Evolutionary conservation across 2,329 filamentous ascomycete genomes (phyloP), one percentile per base, ranked within the genome.

Genomic region (Fusarium ramigenum): DNA sequence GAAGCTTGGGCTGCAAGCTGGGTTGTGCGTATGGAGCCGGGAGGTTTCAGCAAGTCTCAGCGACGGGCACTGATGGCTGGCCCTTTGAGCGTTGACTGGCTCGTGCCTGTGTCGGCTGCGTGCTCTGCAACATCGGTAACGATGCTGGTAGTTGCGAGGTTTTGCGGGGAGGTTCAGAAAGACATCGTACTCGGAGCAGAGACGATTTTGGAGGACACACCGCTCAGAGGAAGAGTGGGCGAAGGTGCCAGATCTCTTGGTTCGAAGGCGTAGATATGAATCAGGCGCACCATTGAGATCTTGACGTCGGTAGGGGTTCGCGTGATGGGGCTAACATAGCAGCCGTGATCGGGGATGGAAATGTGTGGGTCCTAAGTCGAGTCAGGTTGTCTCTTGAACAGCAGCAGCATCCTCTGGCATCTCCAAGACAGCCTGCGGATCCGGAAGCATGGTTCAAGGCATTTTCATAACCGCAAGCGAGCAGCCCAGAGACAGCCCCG

Each of bases 361-460:
- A 12, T 9, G 16, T 44, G 18, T 9, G 5, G 5, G 18, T 9
- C 43, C 23, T 0, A 7, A 8, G 43, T 2, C 18, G 11, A 7
- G 23, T 25, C 18, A 11, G 8, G 11, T 46, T 9, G 23, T 5
- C 19, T 46, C 43, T 2, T 0, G 18, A 19, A 46, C 7, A 7
- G 23, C 18, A 44, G 43, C 18, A 46, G 1, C 4, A 25, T 19
- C 23, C 23, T 46, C 43, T 25, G 5, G 43, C 1, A 46, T 19
- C 18, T 46, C 18, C 23, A 2, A 46, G 0, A 19, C 0, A 0
- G 8, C 5, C 18, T 19, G 18, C 0, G 4, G 5, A 9, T 25
- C 11, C 5, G 18, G 23, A 0, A 14, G 11, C 7, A 19, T 46
- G 5, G 43, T 25, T 5, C 10, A 2, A 11, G 42, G 6, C 5